Conservation (phyloP, 768 basidiomycete genomes). For the Pleurotus tuber-regium region DNA sequence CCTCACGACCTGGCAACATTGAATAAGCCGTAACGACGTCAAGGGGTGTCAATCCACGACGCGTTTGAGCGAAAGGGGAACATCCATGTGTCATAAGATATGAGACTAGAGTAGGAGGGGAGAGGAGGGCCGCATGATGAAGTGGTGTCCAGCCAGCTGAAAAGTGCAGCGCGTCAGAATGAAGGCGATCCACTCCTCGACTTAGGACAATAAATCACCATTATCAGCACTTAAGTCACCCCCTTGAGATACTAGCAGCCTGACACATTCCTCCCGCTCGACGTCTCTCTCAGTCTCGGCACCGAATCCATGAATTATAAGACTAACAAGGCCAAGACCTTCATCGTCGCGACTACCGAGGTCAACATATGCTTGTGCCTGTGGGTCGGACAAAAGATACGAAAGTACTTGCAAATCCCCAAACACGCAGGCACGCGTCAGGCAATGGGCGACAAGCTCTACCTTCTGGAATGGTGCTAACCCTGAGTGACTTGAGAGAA, state of each 20-base stretch:
- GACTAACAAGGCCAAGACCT: constrained; percentile 76
- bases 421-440: constrained; percentile 75
- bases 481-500: constrained; percentile 66
- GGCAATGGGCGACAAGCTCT: constrained; percentile 70
- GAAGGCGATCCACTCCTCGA: neutral
- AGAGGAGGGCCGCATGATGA: constrained; percentile 85
- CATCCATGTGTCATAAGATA: constrained; percentile 92
- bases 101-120: constrained; percentile 88
- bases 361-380: constrained; percentile 66
- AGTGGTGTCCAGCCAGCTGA: constrained; percentile 94
- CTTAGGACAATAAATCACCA: constrained; percentile 40
- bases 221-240: constrained; percentile 68
- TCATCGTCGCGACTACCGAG: constrained; percentile 79
- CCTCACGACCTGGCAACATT: constrained; percentile 76
- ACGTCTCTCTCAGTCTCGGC: constrained; percentile 80
- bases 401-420: constrained; percentile 72
- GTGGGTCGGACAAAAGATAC: constrained; percentile 66
- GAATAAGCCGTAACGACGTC: constrained; percentile 89
- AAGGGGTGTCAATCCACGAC: constrained; percentile 77
- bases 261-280: constrained; percentile 88
- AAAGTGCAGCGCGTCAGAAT: constrained; percentile 7
- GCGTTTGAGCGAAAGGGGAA: constrained; percentile 75
- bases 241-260: constrained; percentile 76
- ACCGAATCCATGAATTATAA: constrained; percentile 79
- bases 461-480: constrained; percentile 65